Evolutionary conservation across 352 stramenopile genomes (phyloP), one percentile per base, ranked within the genome.

Genomic region (Phytophthora nicotianae): DNA sequence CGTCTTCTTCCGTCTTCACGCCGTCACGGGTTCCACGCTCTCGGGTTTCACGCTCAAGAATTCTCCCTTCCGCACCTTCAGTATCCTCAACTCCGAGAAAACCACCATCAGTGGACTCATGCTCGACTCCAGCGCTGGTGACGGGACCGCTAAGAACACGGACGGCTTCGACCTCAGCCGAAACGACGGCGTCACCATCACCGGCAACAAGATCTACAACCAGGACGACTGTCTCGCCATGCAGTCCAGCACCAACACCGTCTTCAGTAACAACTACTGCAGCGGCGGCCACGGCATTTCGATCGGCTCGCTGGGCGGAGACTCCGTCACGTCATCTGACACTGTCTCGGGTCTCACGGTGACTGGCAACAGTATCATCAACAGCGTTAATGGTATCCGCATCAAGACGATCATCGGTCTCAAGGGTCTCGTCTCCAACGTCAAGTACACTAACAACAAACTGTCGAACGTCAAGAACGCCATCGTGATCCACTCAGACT

Each of bases 31-130:
- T 43, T 80, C 72, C 3, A 72, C 33, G 11, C 16, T 80, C 14
- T 62, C 46, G 19, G 62, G 58, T 0, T 72, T 75, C 58, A 77
- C 49, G 29, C 50, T 80, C 61, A 72, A 73, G 57, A 74, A 68
- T 46, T 47, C 40, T 29, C 60, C 60, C n/a, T 68, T 53, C 29
- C 62, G 49, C 7, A 70, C 62, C 4, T 71, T 71, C 69, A 77
- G 68, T 27, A 68, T 78, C 51, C 26, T 73, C 20, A 68, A 21
- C 42, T 75, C 42, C 35, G 55, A 51, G n/a, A 37, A 62, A 13
- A 75, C 52, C 14, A 65, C 47, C 17, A 21, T 65, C 5, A 60
- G 14, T 21, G 40, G 58, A 1, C 58, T 59, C 38, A 48, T 21
- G 2, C 40, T 65, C 6, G 49, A 65, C 40, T 65, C 49, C 2